Evolutionary conservation across 2,329 filamentous ascomycete species (phyloP), one percentile per base, ranked within the genome.

Genomic region (Penicillium sp.): DNA sequence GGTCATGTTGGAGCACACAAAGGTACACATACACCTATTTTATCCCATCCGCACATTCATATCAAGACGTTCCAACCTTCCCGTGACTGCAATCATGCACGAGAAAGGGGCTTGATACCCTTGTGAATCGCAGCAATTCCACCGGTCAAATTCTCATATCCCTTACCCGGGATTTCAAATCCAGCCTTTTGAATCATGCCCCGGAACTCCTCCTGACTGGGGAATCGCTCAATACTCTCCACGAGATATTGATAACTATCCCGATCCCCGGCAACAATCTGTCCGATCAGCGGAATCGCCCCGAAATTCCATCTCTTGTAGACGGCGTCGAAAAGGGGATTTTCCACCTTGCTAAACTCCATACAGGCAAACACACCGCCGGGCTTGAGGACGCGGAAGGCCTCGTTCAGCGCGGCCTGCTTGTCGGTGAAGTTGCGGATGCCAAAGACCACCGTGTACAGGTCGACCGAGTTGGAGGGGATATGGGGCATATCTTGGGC

Each of bases 231-330:
- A 68, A 98, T 98, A 69, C 90, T 96, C 77, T 98, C 93, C 8
- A 98, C 93, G 8, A 98, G 77, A 71, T 98, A 98, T 76, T 98
- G 93, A 70, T 98, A 98, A 67, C 89, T 95, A 64, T 94, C 91
- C 48, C 91, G 78, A 67, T 98, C 94, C 5, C 88, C 89, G 1
- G 93, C 91, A 12, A 98, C 90, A 51, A 98, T 66, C 73, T 98
- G 91, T 3, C 93, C 94, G 63, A 98, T 96, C 58, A 98, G 70
- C 0, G 93, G 93, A 56, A 98, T 98, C 9, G 89, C 90, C 50
- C 83, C 80, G 68, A 98, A 98, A 52, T 88, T 95, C 90, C 94
- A 98, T 50, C 86, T 80, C 77, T 95, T 95, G 73, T 98, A 98
- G 1, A 91, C 70, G 13, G 83, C 82, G 69, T 97, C 86, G 64